phyloP scores from a whole-genome alignment of 257 asterid genomes.

The Capsicum chinense region DNA sequence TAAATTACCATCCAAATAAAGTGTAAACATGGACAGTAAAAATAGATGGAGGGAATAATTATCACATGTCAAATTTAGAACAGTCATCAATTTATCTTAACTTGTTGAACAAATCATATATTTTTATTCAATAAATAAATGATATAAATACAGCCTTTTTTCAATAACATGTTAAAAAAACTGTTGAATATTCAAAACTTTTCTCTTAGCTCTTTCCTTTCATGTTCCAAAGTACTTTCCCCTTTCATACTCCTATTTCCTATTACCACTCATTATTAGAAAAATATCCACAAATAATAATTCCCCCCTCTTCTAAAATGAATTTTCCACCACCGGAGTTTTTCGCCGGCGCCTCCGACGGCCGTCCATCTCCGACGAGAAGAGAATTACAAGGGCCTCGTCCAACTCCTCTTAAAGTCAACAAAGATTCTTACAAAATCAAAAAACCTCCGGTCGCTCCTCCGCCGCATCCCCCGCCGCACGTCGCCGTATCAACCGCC shows the following conservation, averaged over 20 bases:
- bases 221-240: background rate
- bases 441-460: constrained; percentile 83
- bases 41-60: background rate
- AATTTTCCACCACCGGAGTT: constrained; percentile 47
- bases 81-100: constrained; percentile 3
- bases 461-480: constrained; percentile 42
- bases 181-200: background rate
- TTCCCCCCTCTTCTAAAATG: background rate
- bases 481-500: constrained; percentile 18
- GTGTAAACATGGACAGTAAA: no score
- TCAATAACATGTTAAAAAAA: background rate
- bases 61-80: constrained; percentile 11
- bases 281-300: background rate
- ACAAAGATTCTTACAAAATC: constrained; percentile 87
- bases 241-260: background rate
- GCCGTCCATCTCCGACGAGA: constrained; percentile 64
- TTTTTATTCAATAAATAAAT: no score
- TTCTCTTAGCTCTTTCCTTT: constrained; percentile 14
- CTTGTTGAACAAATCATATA: background rate
- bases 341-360: constrained; percentile 43
- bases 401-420: constrained; percentile 83
- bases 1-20: no score
- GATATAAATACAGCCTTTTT: no score
- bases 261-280: background rate
- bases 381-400: constrained; percentile 91